phyloP scores from a whole-genome alignment of 768 basidiomycete species.

The Amanita rubescens region DNA sequence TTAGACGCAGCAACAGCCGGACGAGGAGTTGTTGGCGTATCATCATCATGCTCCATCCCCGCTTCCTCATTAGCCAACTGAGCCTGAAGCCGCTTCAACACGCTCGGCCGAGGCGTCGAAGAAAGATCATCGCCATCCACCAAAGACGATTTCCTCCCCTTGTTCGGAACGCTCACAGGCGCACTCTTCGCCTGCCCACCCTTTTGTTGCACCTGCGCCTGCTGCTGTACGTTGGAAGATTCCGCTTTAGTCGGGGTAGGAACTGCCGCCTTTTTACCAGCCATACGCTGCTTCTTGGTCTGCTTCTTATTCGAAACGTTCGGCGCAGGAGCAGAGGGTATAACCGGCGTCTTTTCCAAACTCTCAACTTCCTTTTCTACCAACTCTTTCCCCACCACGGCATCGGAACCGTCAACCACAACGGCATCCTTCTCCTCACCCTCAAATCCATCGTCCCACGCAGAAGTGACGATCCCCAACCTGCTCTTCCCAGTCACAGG shows the following conservation, averaged over 20 bases:
- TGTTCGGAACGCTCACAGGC: neutral
- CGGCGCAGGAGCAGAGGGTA: neutral
- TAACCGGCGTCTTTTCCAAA: slow-evolving; percentile 3
- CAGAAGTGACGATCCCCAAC: slow-evolving; percentile 7
- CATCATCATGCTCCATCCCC: slow-evolving; percentile 1
- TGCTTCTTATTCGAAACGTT: slow-evolving; percentile 1
- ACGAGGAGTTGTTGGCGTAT: slow-evolving; percentile 3
- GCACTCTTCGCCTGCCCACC: neutral
- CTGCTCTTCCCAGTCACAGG: neutral
- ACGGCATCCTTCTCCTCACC: neutral
- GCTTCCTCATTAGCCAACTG: slow-evolving; percentile 1
- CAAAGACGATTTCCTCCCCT: neutral
- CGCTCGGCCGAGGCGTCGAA: slow-evolving; percentile 4
- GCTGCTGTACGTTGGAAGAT: no score
- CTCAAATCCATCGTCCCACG: slow-evolving; percentile 1
- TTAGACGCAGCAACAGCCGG: neutral
- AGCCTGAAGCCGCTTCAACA: slow-evolving; percentile 3
- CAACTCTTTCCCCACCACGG: neutral
- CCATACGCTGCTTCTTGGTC: slow-evolving; percentile 6
- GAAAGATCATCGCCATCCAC: slow-evolving; percentile 3
- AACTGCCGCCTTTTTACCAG: neutral
- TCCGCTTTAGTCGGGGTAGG: neutral
- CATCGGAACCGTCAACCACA: neutral
- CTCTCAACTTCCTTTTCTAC: slow-evolving; percentile 3
- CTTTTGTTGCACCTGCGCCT: neutral